Percentiles rank a stretch among this genome's conserved stretches.
These are phyloP conservation scores for Arthromyces matolae DNA, from an alignment of 768 basidiomycete genomes.

Conservation along the genomic window DNA sequence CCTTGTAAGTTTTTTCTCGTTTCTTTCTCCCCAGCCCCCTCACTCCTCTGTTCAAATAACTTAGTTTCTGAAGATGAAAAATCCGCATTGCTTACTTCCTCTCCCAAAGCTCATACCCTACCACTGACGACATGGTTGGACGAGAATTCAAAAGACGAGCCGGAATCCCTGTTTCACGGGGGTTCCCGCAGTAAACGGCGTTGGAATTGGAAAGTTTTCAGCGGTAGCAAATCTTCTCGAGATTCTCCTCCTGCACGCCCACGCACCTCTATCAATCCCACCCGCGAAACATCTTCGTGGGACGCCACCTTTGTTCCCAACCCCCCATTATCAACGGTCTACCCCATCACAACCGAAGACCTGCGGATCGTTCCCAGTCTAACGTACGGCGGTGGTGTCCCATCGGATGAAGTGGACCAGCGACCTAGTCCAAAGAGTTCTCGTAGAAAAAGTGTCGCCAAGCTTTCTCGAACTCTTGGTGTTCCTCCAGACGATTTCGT, in stretches of 20 bases:
- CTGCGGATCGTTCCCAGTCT: slow-evolving; percentile 8
- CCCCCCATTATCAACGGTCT: slow-evolving; percentile 9
- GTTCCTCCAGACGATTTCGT: slow-evolving; percentile 16
- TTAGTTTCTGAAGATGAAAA: neutral
- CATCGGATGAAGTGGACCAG: slow-evolving; percentile 8
- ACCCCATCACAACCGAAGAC: slow-evolving; percentile 5
- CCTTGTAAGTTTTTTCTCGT: slow-evolving; percentile 5
- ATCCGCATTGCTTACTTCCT: neutral
- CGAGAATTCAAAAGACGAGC: too few relatives aligned
- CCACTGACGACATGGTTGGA: slow-evolving; percentile 1
- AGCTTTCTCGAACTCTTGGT: slow-evolving; percentile 27
- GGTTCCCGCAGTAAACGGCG: neutral
- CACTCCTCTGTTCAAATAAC: neutral
- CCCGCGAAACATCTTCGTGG: neutral
- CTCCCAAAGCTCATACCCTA: neutral
- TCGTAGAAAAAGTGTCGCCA: slow-evolving; percentile 18
- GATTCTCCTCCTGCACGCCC: neutral
- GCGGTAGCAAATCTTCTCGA: neutral
- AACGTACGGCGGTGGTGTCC: slow-evolving; percentile 9
- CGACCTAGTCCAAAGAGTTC: neutral
- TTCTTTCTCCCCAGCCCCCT: neutral
- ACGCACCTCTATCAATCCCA: neutral
- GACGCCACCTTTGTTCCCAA: slow-evolving; percentile 6
- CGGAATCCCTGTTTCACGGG: neutral
- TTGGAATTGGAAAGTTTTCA: slow-evolving; percentile 11